phyloP scores from a whole-genome alignment of 768 basidiomycete genomes.

The Calvatia gigantea region DNA sequence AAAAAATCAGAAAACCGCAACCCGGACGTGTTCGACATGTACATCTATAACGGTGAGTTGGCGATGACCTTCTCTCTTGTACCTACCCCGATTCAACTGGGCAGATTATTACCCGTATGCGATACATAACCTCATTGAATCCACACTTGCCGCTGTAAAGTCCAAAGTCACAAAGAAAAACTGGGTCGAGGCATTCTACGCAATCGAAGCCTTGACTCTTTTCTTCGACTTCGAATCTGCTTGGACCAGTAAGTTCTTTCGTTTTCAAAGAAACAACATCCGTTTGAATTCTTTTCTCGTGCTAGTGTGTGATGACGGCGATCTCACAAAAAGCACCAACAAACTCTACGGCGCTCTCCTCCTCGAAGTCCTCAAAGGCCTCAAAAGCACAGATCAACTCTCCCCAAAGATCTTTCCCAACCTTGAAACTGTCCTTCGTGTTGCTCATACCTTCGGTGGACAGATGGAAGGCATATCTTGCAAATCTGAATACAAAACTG shows the following conservation, averaged over 20 bases:
- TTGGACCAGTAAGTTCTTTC: conserved; percentile 28
- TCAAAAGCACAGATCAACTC: conserved; percentile 27
- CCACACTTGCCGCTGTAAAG: conserved; percentile 23
- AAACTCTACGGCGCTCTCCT: conserved; percentile 31
- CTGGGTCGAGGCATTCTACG: conserved; percentile 28
- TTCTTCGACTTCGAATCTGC: conserved; percentile 27
- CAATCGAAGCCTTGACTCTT: conserved; percentile 30
- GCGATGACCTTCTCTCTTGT: too few species aligned
- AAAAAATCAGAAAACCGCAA: conserved; percentile 27
- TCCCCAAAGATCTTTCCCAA: conserved; percentile 26
- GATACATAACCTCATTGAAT: conserved; percentile 33
- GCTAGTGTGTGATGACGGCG: conserved; percentile 30
- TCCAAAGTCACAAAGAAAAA: conserved; percentile 28
- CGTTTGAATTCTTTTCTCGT: background rate
- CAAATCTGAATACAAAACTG: conserved; percentile 21
- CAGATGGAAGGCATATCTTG: conserved; percentile 20
- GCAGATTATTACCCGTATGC: conserved; percentile 31
- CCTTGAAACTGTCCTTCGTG: conserved; percentile 29
- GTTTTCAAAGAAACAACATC: background rate
- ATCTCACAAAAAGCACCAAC: conserved; percentile 27
- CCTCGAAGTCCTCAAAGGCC: conserved; percentile 28
- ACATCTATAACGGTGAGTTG: conserved; percentile 30
- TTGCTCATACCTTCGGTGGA: conserved; percentile 24
- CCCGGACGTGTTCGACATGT: conserved; percentile 31
- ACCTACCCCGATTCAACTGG: too few species aligned